Evolutionary conservation across 805 yeast species (phyloP), one percentile per base, ranked within the genome.

Genomic region (Grigorovia jiainica): DNA sequence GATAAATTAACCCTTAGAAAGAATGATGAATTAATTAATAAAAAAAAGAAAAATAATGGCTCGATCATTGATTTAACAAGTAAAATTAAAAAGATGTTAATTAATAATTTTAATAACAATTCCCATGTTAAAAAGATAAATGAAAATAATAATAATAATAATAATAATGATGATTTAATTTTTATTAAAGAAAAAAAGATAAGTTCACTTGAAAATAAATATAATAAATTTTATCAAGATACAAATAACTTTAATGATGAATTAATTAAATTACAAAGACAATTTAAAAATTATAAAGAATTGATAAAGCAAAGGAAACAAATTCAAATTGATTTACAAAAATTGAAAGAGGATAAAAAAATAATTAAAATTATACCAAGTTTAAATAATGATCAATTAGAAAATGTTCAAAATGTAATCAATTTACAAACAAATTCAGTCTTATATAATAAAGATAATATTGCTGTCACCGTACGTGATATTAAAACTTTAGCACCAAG

Each of bases 391-490:
- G 48, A 52, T 6, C 59, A 63, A 7, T 43, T 53, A 10, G n/a
- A 38, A 0, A 42, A 49, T 29, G 53, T 68, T 5, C 38, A 55
- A 10, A 48, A 51, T 13, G 53, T 58, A 5, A 55, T 67, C 49
- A 52, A 52, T 7, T 52, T 53, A 27, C 58, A 57, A 19, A 48
- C 53, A 11, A 50, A 55, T 17, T 46, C 54, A 3, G 44, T 66
- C 1, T 43, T 58, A 2, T 49, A 55, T 18, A 59, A 58, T 21
- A 57, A 58, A 8, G 57, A 58, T 30, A 64, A 62, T 34, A 75
- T 89, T 34, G 90, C 83, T 39, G 72, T 89, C 2, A 63, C 65
- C 4, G 72, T 73, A 0, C 64, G 75, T 27, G 98, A 92, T 58
- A 60, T 90, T 42, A 68, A 71, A 36, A 87, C 96, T 0, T 66